A percentile compares a stretch with the other conserved stretches of the same genome.
phyloP scores from a whole-genome alignment of 2,329 filamentous ascomycete genomes.

The Magnaporthales sp. region DNA sequence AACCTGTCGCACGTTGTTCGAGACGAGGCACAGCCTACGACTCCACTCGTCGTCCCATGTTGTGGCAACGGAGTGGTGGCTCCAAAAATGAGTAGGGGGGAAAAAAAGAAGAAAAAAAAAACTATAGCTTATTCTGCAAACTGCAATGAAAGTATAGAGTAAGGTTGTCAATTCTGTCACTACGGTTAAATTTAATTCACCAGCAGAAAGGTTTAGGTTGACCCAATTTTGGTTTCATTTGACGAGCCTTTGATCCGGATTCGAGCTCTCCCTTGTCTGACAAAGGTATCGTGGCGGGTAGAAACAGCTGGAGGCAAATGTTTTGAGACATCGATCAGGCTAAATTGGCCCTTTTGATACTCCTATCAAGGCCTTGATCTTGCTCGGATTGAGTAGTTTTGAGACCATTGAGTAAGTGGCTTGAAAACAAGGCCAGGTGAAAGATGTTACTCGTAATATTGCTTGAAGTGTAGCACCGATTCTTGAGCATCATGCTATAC shows the following conservation, averaged over 20 bases:
- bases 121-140: neutral
- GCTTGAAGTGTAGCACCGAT: neutral
- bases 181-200: neutral
- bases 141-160: neutral
- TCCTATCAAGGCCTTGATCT: neutral
- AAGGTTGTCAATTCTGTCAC: neutral
- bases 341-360: too few relatives aligned
- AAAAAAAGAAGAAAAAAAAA: too few relatives aligned
- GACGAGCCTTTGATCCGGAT: neutral
- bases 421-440: neutral
- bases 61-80: neutral
- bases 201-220: too few relatives aligned
- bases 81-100: neutral
- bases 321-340: neutral
- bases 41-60: neutral
- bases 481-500: neutral
- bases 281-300: neutral
- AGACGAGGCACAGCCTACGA: neutral
- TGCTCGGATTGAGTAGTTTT: neutral
- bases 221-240: neutral
- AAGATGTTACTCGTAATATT: neutral
- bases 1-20: neutral
- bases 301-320: neutral
- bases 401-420: neutral
- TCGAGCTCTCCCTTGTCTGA: neutral